phyloP scores from a whole-genome alignment of 192 early-diverging fungal species.

The Coemansia sp. region DNA sequence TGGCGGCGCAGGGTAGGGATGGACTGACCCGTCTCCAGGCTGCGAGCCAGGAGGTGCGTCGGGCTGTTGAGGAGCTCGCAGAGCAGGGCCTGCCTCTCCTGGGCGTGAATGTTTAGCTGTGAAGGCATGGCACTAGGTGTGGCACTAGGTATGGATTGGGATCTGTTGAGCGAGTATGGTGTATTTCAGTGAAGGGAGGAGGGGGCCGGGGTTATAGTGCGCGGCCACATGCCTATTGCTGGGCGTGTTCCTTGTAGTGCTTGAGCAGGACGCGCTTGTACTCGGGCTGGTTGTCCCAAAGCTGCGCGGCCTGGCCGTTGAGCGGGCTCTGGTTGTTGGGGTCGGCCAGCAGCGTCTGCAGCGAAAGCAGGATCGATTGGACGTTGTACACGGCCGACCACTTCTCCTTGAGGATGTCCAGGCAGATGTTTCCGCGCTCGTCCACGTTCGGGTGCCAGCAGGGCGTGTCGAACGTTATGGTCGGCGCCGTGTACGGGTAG shows the following conservation, averaged over 20 bases:
- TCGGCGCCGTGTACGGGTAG: conserved; percentile 91
- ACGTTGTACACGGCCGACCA: conserved; percentile 97
- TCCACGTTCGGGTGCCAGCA: conserved; percentile 98
- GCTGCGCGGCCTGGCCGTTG: conserved; percentile 91
- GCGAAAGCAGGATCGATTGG: conserved; percentile 86
- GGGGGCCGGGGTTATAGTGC: no score
- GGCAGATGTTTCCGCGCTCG: conserved; percentile 85
- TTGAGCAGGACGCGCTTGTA: conserved; percentile 43
- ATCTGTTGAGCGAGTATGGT: not conserved
- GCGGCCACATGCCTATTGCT: no score
- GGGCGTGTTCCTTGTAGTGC: conserved; percentile 41
- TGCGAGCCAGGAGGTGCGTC: not conserved
- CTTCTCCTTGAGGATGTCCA: conserved; percentile 88
- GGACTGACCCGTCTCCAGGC: not conserved
- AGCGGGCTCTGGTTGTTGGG: conserved; percentile 93
- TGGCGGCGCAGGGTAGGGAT: no score
- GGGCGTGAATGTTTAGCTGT: conserved; percentile 1
- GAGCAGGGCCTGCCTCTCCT: not conserved
- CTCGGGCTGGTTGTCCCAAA: conserved; percentile 57
- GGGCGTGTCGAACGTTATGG: conserved; percentile 77
- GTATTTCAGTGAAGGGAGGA: not conserved
- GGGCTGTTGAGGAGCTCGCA: conserved; percentile 3
- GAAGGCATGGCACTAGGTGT: not conserved
- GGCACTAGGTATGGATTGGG: not conserved
- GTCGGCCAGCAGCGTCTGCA: conserved; percentile 87